phyloP scores from a whole-genome alignment of 225 moss, liverwort and hornwort genomes.

The Marchantia polymorpha region DNA sequence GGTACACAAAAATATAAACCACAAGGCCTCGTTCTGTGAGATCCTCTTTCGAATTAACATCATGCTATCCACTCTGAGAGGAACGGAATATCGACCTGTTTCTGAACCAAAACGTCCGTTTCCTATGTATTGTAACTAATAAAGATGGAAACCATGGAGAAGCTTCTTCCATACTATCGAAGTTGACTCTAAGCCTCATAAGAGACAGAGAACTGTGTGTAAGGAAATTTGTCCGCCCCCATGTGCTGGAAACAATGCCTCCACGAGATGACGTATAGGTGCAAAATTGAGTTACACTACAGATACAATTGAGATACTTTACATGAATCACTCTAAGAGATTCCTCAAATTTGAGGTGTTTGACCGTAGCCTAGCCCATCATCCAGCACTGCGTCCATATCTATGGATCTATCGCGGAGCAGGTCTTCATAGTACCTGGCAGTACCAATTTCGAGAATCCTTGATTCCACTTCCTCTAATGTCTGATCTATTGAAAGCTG shows the following conservation, averaged over 20 bases:
- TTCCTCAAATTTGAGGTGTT: constrained; percentile 28
- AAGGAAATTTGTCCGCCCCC: no score
- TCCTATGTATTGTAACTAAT: no score
- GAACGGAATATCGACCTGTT: no score
- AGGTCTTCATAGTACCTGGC: constrained; percentile 74
- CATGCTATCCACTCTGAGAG: no score
- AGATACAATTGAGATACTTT: constrained; percentile 4
- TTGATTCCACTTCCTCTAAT: constrained; percentile 84
- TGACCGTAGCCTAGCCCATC: constrained; percentile 90
- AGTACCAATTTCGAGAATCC: constrained; percentile 77
- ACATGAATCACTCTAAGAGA: background rate
- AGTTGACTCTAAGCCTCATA: no score
- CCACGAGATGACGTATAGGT: background rate
- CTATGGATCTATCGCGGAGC: constrained; percentile 63
- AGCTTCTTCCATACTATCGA: no score
- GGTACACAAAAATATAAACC: no score
- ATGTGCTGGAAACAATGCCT: background rate
- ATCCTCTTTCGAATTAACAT: no score
- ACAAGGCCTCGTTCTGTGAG: no score
- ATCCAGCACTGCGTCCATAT: constrained; percentile 81
- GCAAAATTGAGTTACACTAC: constrained; percentile 12
- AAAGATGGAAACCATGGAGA: no score
- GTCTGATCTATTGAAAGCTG: constrained; percentile 69
- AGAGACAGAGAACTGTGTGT: no score
- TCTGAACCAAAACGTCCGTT: no score